phyloP scores from a whole-genome alignment of 2,329 filamentous ascomycete species.

The Leptographium wingfieldii region DNA sequence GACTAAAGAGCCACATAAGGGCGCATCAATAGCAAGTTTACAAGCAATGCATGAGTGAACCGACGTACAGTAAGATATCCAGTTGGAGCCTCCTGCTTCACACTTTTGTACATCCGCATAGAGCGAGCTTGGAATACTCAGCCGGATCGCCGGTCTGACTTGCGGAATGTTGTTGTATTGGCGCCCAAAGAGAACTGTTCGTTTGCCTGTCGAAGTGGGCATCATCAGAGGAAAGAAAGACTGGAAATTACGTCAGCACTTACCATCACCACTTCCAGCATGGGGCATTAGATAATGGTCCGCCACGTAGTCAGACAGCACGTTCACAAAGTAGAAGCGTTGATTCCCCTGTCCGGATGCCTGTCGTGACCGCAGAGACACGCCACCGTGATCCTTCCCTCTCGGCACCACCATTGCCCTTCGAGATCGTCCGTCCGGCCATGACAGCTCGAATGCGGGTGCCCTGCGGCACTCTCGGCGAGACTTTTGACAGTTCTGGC shows the following conservation, averaged over 20 bases:
- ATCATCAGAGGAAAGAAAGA: neutral
- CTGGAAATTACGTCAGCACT: neutral
- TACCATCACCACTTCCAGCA: neutral
- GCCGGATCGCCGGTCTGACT: neutral
- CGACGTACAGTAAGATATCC: conserved; percentile 7
- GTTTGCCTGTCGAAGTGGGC: neutral
- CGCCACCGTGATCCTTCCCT: neutral
- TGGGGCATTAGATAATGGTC: neutral
- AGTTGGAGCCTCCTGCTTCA: neutral
- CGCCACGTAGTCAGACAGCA: neutral
- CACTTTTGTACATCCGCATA: neutral
- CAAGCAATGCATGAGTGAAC: too few relatives aligned
- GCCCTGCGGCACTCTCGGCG: conserved; percentile 2
- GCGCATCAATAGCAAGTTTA: neutral
- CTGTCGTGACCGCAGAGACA: neutral
- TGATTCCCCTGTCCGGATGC: neutral
- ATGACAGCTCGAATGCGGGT: conserved; percentile 6
- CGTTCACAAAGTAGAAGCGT: neutral
- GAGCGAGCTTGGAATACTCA: neutral
- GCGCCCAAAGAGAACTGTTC: neutral
- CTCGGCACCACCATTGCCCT: conserved; percentile 1
- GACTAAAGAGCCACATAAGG: neutral
- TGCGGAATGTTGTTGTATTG: neutral
- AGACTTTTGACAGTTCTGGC: conserved; percentile 6
- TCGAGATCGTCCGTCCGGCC: conserved; percentile 4